Conservation (phyloP, 345 rosid species). For the Euphorbia tirucalli region DNA sequence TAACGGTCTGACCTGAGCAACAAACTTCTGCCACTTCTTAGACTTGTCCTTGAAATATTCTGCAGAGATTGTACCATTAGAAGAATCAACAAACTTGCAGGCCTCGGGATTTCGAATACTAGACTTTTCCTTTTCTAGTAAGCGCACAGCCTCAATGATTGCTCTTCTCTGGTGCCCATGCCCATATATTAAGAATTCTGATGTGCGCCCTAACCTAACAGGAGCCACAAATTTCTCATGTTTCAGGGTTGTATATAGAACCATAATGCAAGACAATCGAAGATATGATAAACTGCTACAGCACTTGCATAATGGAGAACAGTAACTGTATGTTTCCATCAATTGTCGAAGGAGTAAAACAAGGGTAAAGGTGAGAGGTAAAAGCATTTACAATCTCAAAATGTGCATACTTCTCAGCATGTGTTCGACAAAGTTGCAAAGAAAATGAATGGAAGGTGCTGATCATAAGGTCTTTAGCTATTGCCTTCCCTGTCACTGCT, state of each 20-base stretch:
- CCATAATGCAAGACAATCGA: neutral
- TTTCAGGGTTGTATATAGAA: slow-evolving; percentile 4
- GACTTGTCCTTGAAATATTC: slow-evolving; percentile 68
- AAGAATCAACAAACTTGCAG: slow-evolving; percentile 40
- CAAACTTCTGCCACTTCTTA: slow-evolving; percentile 89
- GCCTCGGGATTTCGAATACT: slow-evolving; percentile 25
- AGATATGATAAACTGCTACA: neutral
- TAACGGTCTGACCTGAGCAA: slow-evolving; percentile 61
- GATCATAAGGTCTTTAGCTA: slow-evolving; percentile 71
- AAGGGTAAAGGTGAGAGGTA: slow-evolving; percentile 6
- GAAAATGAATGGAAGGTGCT: slow-evolving; percentile 97
- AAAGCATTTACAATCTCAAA: slow-evolving; percentile 7
- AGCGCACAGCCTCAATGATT: slow-evolving; percentile 81
- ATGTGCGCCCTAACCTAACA: slow-evolving; percentile 72
- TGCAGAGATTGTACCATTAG: slow-evolving; percentile 37
- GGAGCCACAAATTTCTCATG: slow-evolving; percentile 13
- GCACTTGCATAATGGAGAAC: neutral
- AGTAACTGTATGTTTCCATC: slow-evolving; percentile 12
- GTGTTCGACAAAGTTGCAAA: slow-evolving; percentile 84
- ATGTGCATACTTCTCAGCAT: slow-evolving; percentile 78
- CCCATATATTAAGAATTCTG: slow-evolving; percentile 84
- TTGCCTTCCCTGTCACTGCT: slow-evolving; percentile 74
- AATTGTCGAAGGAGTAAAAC: slow-evolving; percentile 13
- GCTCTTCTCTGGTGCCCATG: slow-evolving; percentile 96
- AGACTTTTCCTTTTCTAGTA: slow-evolving; percentile 59